phyloP scores from a whole-genome alignment of 2,329 filamentous ascomycete species.

The Microsporum ferrugineum region DNA sequence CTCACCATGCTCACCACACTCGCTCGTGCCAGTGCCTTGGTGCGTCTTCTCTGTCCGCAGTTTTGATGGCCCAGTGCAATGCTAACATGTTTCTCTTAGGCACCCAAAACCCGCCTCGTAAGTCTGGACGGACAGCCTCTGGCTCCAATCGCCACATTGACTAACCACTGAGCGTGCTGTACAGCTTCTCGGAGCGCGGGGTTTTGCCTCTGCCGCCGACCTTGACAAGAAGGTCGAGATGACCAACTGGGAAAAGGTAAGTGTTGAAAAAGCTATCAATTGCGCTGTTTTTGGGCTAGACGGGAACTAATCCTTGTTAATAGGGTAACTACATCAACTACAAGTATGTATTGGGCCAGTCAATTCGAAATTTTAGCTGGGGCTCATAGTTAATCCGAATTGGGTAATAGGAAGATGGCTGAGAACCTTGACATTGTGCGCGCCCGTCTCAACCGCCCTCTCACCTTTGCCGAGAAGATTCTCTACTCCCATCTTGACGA shows the following conservation, averaged over 20 bases:
- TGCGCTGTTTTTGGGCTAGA: neutral
- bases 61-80: neutral
- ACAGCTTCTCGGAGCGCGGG: constrained; percentile 52
- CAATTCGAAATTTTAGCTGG: neutral
- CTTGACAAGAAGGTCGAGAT: constrained; percentile 95
- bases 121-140: constrained; percentile 18
- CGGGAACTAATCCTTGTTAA: constrained; percentile 1
- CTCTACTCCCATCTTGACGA: constrained; percentile 98
- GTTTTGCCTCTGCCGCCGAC: constrained; percentile 76
- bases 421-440: constrained; percentile 92
- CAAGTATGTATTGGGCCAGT: constrained; percentile 34
- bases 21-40: constrained; percentile 38
- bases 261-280: constrained; percentile 15
- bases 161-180: constrained; percentile 25
- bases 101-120: constrained; percentile 38
- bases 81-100: constrained; percentile 24
- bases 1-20: constrained; percentile 36
- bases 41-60: constrained; percentile 23
- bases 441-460: constrained; percentile 75
- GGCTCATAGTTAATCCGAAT: neutral
- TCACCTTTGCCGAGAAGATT: constrained; percentile 96
- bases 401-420: constrained; percentile 71
- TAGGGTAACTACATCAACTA: constrained; percentile 95
- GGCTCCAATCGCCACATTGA: constrained; percentile 2
- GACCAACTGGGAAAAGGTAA: constrained; percentile 81